phyloP scores from a whole-genome alignment of 2,329 filamentous ascomycete species.

The Annulohypoxylon truncatum region DNA sequence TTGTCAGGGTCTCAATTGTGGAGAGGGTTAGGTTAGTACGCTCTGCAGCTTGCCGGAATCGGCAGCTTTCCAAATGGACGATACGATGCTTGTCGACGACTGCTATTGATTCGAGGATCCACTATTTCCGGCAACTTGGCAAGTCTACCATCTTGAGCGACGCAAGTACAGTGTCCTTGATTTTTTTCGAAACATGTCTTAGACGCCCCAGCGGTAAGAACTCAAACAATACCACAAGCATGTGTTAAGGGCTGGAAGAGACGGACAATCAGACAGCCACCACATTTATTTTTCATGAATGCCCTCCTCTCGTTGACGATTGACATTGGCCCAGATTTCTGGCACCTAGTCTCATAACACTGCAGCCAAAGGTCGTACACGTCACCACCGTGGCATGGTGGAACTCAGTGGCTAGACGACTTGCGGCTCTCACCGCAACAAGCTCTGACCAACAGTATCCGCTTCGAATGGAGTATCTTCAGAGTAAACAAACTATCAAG shows the following conservation, averaged over 20 bases:
- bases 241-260: slow-evolving; percentile 1
- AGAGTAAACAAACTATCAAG: slow-evolving; percentile 14
- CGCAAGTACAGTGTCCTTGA: slow-evolving; percentile 18
- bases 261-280: not conserved
- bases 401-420: slow-evolving; percentile 12
- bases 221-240: slow-evolving; percentile 13
- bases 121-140: slow-evolving; percentile 29
- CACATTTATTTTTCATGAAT: not conserved
- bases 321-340: slow-evolving; percentile 15
- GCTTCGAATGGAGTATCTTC: slow-evolving; percentile 18
- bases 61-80: slow-evolving; percentile 30
- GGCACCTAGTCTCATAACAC: slow-evolving; percentile 17
- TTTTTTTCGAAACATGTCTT: slow-evolving; percentile 13
- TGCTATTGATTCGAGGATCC: slow-evolving; percentile 14
- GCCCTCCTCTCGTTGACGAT: not conserved
- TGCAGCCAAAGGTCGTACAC: slow-evolving; percentile 30
- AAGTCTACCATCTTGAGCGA: slow-evolving; percentile 8
- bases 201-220: slow-evolving; percentile 23
- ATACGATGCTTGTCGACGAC: slow-evolving; percentile 22
- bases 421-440: slow-evolving; percentile 41
- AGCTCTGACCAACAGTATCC: slow-evolving; percentile 29
- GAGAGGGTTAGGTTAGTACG: slow-evolving; percentile 41
- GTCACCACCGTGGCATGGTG: slow-evolving; percentile 28
- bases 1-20: slow-evolving; percentile 27
- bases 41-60: slow-evolving; percentile 30